Evolutionary conservation across 2,329 filamentous ascomycete genomes (phyloP), one percentile per base, ranked within the genome.

Genomic region (Colletotrichum graminicola): DNA sequence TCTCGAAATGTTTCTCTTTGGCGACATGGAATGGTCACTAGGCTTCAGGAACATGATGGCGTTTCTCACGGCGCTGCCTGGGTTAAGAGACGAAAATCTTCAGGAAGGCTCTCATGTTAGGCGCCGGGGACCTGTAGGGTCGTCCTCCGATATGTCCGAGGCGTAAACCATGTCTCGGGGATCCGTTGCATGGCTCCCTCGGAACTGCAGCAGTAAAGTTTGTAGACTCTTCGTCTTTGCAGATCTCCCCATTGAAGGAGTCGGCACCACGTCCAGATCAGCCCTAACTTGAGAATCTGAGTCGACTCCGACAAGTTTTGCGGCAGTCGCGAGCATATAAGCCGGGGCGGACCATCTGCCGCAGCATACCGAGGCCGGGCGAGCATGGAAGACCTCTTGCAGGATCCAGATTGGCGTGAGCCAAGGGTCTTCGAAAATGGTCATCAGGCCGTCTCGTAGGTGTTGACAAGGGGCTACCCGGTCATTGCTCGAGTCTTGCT

Each of bases 331-430:
- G 4, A 71, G 59, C 16, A 45, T 18, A 3, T 51, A 5, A 5
- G 67, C 47, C 39, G n/a, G 26, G 32, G 52, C 41, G n/a, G 49
- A 49, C 21, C 55, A 26, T n/a, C 26, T 45, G 0, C 62, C 55
- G 23, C 67, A 66, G 21, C 14, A 52, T 0, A 71, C 14, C 2
- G 26, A 34, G 11, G 56, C 67, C 14, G 34, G 18, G 1, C 55
- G 47, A 1, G 67, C 56, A 3, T 60, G 23, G 5, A 29, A 47
- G 0, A 52, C 68, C 41, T 71, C 68, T 23, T 67, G 64, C 1
- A 71, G 5, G 7, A 67, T 39, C 68, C 68, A 71, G 23, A 71
- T n/a, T 5, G 57, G 49, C 0, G 29, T 43, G 51, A 67, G 67
- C 68, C 64, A 71, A 1, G 29, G 12, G 16, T 64, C 23, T 1